phyloP scores from a whole-genome alignment of 441 rosid genomes.

The Populus hybrid region DNA sequence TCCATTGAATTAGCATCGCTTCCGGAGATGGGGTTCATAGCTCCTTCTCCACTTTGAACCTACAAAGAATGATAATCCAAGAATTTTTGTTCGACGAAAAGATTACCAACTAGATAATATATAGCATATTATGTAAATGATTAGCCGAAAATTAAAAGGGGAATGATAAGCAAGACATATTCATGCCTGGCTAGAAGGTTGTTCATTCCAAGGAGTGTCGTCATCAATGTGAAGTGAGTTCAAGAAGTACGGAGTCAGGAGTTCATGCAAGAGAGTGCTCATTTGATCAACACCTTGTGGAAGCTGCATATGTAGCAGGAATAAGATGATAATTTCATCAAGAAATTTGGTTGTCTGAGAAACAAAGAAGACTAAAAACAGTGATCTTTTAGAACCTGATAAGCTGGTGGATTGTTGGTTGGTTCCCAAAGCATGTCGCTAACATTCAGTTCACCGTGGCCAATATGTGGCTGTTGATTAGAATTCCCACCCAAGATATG shows the following conservation, averaged over 20 bases:
- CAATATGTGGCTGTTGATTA: constrained; percentile 6
- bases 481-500: not conserved
- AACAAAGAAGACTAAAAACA: not conserved
- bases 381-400: not conserved
- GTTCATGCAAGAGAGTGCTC: constrained; percentile 10
- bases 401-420: not conserved
- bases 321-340: not conserved
- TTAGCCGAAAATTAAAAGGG: not conserved
- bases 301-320: constrained; percentile 7
- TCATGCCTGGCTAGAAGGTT: constrained; percentile 31
- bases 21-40: constrained; percentile 10
- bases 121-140: not conserved
- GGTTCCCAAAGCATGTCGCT: constrained; percentile 14
- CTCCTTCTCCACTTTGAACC: constrained; percentile 20
- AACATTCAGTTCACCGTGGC: constrained; percentile 2
- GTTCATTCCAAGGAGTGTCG: constrained; percentile 3
- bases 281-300: constrained; percentile 10
- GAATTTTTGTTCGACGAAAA: not conserved
- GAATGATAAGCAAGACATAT: not conserved
- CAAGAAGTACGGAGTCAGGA: constrained; percentile 16
- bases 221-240: constrained; percentile 4
- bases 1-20: constrained; percentile 1
- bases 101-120: not conserved
- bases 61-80: constrained; percentile 2
- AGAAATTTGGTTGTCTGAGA: not conserved